These are phyloP conservation scores for Cryphonectria carpinicola DNA, from an alignment of 2,329 filamentous ascomycete species.

Conservation along the genomic window DNA sequence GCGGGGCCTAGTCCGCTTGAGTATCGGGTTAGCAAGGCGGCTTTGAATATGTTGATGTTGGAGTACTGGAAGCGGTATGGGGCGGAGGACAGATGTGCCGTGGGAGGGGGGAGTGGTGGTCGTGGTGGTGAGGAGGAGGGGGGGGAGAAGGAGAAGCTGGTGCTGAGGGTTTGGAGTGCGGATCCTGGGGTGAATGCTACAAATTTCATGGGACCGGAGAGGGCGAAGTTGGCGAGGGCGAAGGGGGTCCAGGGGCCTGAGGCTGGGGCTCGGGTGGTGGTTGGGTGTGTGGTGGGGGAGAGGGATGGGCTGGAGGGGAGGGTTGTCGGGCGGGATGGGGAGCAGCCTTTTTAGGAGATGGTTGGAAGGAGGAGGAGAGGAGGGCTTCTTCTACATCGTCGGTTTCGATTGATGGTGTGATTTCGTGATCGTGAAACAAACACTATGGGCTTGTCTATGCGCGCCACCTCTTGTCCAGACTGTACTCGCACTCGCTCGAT, in stretches of 20 bases:
- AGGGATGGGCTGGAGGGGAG: conserved; percentile 13
- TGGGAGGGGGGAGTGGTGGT: not conserved
- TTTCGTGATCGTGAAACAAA: too few species aligned
- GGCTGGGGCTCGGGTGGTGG: conserved; percentile 7
- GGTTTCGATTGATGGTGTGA: too few species aligned
- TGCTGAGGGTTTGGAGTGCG: conserved; percentile 19
- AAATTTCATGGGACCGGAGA: conserved; percentile 16
- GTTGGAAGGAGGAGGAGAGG: too few species aligned
- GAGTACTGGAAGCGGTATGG: conserved; percentile 29
- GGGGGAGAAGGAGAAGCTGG: not conserved
- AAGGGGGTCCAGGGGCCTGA: conserved; percentile 14
- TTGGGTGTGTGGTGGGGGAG: conserved; percentile 12
- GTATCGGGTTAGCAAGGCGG: conserved; percentile 36
- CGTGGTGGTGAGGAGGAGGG: too few species aligned
- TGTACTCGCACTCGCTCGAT: too few species aligned
- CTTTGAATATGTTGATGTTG: conserved; percentile 36
- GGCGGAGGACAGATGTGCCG: conserved; percentile 1
- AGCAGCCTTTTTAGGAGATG: not conserved
- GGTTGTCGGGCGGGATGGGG: conserved; percentile 7
- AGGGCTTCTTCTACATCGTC: too few species aligned
- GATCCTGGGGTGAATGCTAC: not conserved
- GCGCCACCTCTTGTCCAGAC: not conserved
- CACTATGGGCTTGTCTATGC: too few species aligned
- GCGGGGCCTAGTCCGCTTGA: conserved; percentile 24
- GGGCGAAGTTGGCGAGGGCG: conserved; percentile 4